These are phyloP conservation scores for Paraconiothyrium brasiliense DNA, from an alignment of 2,329 filamentous ascomycete genomes.

Conservation along the genomic window DNA sequence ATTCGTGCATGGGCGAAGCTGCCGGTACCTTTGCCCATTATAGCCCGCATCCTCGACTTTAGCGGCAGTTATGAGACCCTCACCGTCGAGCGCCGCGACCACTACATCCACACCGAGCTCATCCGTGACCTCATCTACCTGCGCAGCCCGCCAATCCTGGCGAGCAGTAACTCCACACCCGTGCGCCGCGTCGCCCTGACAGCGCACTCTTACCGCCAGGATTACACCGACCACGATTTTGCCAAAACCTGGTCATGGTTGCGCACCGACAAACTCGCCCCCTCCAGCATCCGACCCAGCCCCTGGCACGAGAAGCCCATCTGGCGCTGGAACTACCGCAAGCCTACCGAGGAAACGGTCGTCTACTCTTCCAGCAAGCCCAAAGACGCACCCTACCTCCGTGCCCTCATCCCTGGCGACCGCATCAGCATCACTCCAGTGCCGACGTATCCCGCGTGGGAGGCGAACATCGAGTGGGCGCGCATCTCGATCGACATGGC, in stretches of 20 bases:
- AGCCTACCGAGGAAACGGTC: neutral
- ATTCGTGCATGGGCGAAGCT: neutral
- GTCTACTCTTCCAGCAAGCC: neutral
- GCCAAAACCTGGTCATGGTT: constrained; percentile 3
- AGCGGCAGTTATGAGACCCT: neutral
- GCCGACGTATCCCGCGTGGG: constrained; percentile 1
- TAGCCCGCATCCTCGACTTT: neutral
- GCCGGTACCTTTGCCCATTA: neutral
- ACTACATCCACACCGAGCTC: neutral
- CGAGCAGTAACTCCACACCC: neutral
- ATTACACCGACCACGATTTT: neutral
- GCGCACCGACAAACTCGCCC: neutral
- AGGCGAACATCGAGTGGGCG: neutral
- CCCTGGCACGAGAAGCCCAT: constrained; percentile 1
- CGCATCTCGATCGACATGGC: neutral
- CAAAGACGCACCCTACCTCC: neutral
- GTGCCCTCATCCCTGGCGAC: neutral
- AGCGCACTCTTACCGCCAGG: constrained; percentile 1
- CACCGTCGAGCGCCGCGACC: neutral
- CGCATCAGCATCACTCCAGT: neutral
- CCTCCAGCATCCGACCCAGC: neutral
- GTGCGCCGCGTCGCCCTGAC: neutral
- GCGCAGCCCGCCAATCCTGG: neutral
- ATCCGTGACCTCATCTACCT: neutral
- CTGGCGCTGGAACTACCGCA: constrained; percentile 3